A percentile compares a stretch with the other conserved stretches of the same genome.
phyloP scores from a whole-genome alignment of 192 early-diverging fungal genomes.

The Podila verticillata region DNA sequence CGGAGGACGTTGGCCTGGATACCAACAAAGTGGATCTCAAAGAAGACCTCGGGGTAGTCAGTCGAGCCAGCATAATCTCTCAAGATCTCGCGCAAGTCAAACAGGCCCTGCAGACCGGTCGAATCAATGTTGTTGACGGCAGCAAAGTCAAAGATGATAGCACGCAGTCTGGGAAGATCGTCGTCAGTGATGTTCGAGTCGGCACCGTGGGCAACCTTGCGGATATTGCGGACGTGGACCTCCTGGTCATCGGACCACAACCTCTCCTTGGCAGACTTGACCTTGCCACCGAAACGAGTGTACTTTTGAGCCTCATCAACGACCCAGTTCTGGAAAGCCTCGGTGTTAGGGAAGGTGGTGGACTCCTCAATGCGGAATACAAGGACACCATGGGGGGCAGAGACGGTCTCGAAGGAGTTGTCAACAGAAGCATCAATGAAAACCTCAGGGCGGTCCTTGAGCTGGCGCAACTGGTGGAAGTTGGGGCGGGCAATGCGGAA shows the following conservation, averaged over 20 bases:
- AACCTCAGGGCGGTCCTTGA: conserved; percentile 37
- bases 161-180: conserved; percentile 64
- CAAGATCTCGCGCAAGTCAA: conserved; percentile 60
- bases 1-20: conserved; percentile 41
- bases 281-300: conserved; percentile 56
- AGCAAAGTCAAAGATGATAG: conserved; percentile 85
- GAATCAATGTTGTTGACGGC: conserved; percentile 83
- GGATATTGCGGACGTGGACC: conserved; percentile 26
- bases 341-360: conserved; percentile 76
- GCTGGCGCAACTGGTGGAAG: conserved; percentile 57
- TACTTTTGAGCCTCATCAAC: conserved; percentile 58
- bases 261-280: conserved; percentile 56
- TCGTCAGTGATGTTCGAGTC: conserved; percentile 49
- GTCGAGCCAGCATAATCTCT: conserved; percentile 46
- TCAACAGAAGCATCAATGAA: conserved; percentile 16
- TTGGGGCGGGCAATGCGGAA: conserved; percentile 81
- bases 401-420: conserved; percentile 39
- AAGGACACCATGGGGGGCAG: conserved; percentile 69
- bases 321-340: conserved; percentile 57
- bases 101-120: conserved; percentile 79
- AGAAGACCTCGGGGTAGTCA: conserved; percentile 36
- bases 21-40: conserved; percentile 56
- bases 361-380: conserved; percentile 75
- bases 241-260: conserved; percentile 70
- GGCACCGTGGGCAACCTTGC: conserved; percentile 34